Base-by-base conservation (phyloP, 2,329 filamentous ascomycete genomes). In the Alternaria panax region DNA sequence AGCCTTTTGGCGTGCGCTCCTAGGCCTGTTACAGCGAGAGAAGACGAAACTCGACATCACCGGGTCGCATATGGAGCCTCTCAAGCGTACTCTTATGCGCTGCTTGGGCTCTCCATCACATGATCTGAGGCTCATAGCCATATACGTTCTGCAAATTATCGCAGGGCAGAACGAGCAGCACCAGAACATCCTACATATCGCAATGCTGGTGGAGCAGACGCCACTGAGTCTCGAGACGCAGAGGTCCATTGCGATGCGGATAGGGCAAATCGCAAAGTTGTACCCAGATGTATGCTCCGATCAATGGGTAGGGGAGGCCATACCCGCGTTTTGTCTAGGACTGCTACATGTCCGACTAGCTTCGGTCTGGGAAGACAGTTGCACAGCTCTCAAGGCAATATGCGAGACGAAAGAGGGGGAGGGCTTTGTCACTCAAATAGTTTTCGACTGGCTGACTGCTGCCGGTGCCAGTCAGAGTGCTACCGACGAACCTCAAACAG, bases 251-350 rank as follows among this genome's bases (percentile, higher is more conserved):
- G 90, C 92, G 2, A 96, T 97, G 86, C 88, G 94, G 63, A 85
- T 97, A 54, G 90, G 94, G 46, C 93, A 92, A 70, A 84, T 97
- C 42, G 89, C 85, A 2, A 79, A 84, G 16, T 75, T 83, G 20
- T 96, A 95, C 73, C 79, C 85, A 6, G 82, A 85, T 24, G 74
- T 89, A 9, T 80, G 82, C 40, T 80, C 85, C 2, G 83, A 86
- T 36, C 86, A 86, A 1, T 91, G 90, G 87, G 80, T 96, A 64
- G 83, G 86, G 59, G 84, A 86, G 68, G 87, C 92, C 7, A 85
- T 98, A 28, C 91, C 93, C 0, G 85, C 87, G 0, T 98, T 93
- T 71, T 88, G 92, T 69, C 97, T 97, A 69, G 95, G 95, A 48
- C 86, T 97, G 78, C 84, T 98, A 60, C 95, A 93, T 0, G 88